These are phyloP conservation scores for Populus euphratica DNA, from an alignment of 345 rosid genomes.

Conservation along the genomic window DNA sequence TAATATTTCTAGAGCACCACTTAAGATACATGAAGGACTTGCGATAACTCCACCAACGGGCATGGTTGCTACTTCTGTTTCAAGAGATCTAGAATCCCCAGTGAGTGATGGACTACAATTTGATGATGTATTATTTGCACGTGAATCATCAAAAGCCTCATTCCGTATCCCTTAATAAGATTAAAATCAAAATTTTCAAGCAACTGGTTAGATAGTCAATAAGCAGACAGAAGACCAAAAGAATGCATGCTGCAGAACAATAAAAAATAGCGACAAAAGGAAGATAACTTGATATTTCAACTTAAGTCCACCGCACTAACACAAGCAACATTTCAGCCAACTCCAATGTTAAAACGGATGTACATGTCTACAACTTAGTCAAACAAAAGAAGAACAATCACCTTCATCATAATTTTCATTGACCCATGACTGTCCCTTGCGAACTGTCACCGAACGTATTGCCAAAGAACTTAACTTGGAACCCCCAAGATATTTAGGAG, in stretches of 20 bases:
- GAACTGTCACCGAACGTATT: slow-evolving; percentile 75
- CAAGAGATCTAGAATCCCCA: slow-evolving; percentile 52
- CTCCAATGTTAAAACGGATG: not conserved
- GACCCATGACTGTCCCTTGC: slow-evolving; percentile 85
- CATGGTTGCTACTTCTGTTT: slow-evolving; percentile 57
- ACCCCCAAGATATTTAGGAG: slow-evolving; percentile 79
- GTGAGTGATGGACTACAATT: slow-evolving; percentile 44
- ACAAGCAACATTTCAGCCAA: not conserved
- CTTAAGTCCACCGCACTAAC: slow-evolving; percentile 1
- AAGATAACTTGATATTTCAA: not conserved
- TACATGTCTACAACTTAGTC: slow-evolving; percentile 4
- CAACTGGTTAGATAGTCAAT: slow-evolving; percentile 12
- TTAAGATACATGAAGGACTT: slow-evolving; percentile 48
- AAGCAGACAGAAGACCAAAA: slow-evolving; percentile 4
- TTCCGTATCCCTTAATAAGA: slow-evolving; percentile 56
- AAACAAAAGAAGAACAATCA: slow-evolving; percentile 28
- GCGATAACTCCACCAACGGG: slow-evolving; percentile 40
- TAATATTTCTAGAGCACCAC: slow-evolving; percentile 71
- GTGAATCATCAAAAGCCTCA: slow-evolving; percentile 73
- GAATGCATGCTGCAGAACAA: not conserved
- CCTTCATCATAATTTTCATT: slow-evolving; percentile 94
- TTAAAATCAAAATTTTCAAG: slow-evolving; percentile 13
- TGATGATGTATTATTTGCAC: slow-evolving; percentile 50
- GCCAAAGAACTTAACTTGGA: slow-evolving; percentile 73
- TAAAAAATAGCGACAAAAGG: not conserved